A percentile compares a stretch with the other conserved stretches of the same genome.
Evolutionary conservation across 192 early-diverging fungal species (phyloP).

Genomic region (Dimargaris xerosporica): DNA sequence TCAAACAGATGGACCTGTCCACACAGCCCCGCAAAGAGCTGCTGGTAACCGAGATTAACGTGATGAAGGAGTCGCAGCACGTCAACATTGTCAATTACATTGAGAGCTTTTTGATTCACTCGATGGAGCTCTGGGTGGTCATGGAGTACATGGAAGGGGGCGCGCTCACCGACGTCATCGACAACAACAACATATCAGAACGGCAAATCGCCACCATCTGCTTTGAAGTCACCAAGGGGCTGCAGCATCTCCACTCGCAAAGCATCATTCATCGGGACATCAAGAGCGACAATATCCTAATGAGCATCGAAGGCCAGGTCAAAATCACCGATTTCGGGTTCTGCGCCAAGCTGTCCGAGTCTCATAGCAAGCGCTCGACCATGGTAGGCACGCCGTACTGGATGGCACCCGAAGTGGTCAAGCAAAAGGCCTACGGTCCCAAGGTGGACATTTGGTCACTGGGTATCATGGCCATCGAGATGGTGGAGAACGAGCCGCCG

Average conservation of each 20-base stretch:
- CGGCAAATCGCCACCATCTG: conserved; percentile 89
- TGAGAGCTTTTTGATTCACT: conserved; percentile 76
- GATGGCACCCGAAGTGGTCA: conserved; percentile 77
- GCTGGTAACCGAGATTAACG: conserved; percentile 80
- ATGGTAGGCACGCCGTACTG: conserved; percentile 86
- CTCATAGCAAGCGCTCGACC: conserved; percentile 68
- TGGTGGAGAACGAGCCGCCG: conserved; percentile 94
- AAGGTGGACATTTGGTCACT: conserved; percentile 86
- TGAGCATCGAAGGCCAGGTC: conserved; percentile 65
- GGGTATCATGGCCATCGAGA: conserved; percentile 95
- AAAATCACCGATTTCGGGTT: conserved; percentile 93
- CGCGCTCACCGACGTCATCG: conserved; percentile 91
- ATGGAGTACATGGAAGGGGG: conserved; percentile 99
- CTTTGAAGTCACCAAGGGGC: conserved; percentile 63
- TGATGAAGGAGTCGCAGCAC: conserved; percentile 87
- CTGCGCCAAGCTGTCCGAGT: conserved; percentile 78
- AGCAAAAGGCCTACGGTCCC: conserved; percentile 60
- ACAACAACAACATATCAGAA: conserved; percentile 86
- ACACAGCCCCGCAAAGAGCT: conserved; percentile 81
- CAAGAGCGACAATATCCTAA: conserved; percentile 76
- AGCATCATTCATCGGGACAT: conserved; percentile 87
- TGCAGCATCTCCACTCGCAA: conserved; percentile 62
- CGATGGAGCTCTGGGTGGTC: conserved; percentile 83
- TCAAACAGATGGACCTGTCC: conserved; percentile 86
- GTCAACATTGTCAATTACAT: conserved; percentile 97